Evolutionary conservation across 169 alveolate species (phyloP), one percentile per base, ranked within the genome.

Genomic region (Neospora caninum): DNA sequence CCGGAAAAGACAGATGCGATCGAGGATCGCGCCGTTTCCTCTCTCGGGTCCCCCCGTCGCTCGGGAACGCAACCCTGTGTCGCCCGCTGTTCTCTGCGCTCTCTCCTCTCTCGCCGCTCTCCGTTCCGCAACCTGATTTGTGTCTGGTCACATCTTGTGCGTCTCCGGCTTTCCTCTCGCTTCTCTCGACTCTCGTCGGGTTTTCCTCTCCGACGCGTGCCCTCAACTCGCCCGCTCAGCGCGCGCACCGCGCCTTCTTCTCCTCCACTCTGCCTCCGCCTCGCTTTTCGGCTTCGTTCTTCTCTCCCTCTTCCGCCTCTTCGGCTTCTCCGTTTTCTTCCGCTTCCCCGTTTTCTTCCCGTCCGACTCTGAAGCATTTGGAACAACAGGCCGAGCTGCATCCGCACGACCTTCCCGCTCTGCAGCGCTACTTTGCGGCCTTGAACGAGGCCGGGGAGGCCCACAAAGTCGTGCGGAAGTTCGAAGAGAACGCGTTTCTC

Each of bases 371-470:
- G 67, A 13, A 31, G 67, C 89, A 41, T 41, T 20, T 82, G 67
- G 39, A 82, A 36, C 69, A 82, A 36, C 69, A 82, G 64, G 89
- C 89, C 31, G 69, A 41, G 64, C 41, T 9, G 89, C 54, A 82
- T 42, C 89, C 41, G 38, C 1, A 1, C 2, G 89, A 82, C 38
- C 41, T 67, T 13, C 25, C 20, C 34, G 10, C 16, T 18, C 67
- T 6, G 67, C 64, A 41, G 89, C 53, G 67, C 42, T 82, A 82
- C 41, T 36, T 82, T 18, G 34, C 34, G 1, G 53, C 69, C 22
- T 29, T 82, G 67, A 82, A 82, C 67, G 89, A 64, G 13, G 27
- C 10, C 36, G 89, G 89, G 25, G 89, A 82, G 41, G 0, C 38
- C 36, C 41, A 0, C 69, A 13, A 42, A 42, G 89, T 42, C 34